Evolutionary conservation across 2,329 filamentous ascomycete genomes (phyloP), one percentile per base, ranked within the genome.

Genomic region (Lasiodiplodia theobromae): DNA sequence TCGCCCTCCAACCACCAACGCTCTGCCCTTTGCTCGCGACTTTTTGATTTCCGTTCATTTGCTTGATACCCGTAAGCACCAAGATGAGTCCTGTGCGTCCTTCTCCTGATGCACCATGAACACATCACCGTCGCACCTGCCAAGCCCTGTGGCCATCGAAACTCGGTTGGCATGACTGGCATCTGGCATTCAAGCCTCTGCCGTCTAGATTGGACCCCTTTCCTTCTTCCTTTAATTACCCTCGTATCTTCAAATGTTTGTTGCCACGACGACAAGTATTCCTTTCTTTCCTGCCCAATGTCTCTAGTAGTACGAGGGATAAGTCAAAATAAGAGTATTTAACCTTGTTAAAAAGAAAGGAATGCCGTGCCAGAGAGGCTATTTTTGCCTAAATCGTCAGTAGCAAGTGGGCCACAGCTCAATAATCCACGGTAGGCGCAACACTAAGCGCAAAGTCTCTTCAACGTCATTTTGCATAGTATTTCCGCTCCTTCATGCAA

Each of bases 121-220:
- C 57, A 18, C n/a, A 34, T 37, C 40, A 51, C 21, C 58, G 49
- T 49, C 14, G 11, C 25, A 44, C 40, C 21, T 44, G 64, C 52
- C 64, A 54, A 66, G 63, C 44, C 49, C 31, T 18, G 52, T 53
- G 62, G 49, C 62, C 56, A 44, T 34, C 28, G 28, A 51, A 18
- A 21, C 51, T n/a, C n/a, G 28, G 23, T 44, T 18, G 31, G 18
- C 40, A 44, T 18, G 40, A 18, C 4, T 6, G 47, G 14, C 14
- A 31, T 53, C 28, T 47, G 23, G 34, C 58, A 37, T 11, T 25
- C 57, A 12, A 5, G 23, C 18, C 51, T 31, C 51, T 28, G 21
- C 14, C 21, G 8, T 34, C 8, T 34, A 34, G 31, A 34, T 28
- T 28, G 28, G 31, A 34, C 31, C 31, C 31, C 31, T 34, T 34